Conservation (phyloP, 2,329 filamentous ascomycete species). For the Ceratocystis cacaofunesta region DNA sequence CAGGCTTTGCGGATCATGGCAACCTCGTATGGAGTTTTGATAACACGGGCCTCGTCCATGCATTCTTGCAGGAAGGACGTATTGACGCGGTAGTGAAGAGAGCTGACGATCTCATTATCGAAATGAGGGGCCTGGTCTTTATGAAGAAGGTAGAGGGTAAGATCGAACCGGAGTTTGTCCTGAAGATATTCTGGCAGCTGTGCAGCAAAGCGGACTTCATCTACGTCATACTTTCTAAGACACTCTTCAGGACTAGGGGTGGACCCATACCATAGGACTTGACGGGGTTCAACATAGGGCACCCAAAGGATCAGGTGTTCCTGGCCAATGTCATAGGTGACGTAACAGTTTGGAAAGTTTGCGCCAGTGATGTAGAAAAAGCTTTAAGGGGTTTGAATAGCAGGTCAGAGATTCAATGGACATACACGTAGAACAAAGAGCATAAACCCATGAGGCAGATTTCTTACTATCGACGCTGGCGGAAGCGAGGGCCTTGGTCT, state of each 20-base stretch:
- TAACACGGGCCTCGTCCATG: slow-evolving; percentile 65
- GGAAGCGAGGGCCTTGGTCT: slow-evolving; percentile 40
- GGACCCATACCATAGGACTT: slow-evolving; percentile 49
- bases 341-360: slow-evolving; percentile 38
- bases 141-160: slow-evolving; percentile 33
- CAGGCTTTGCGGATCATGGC: slow-evolving; percentile 69
- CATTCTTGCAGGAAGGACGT: slow-evolving; percentile 44
- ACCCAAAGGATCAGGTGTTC: slow-evolving; percentile 61
- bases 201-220: slow-evolving; percentile 48
- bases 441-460: neutral
- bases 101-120: slow-evolving; percentile 26
- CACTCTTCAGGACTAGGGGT: slow-evolving; percentile 48
- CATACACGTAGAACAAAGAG: neutral
- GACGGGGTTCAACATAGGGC: slow-evolving; percentile 47
- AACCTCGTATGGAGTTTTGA: slow-evolving; percentile 79
- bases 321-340: slow-evolving; percentile 41
- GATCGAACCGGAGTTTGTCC: slow-evolving; percentile 24
- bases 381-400: slow-evolving; percentile 24
- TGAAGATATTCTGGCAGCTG: slow-evolving; percentile 36
- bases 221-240: slow-evolving; percentile 48
- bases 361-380: slow-evolving; percentile 45
- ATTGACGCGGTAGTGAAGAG: slow-evolving; percentile 31
- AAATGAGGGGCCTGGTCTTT: slow-evolving; percentile 27
- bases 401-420: slow-evolving; percentile 11
- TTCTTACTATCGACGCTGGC: slow-evolving; percentile 43